phyloP scores from a whole-genome alignment of 75 land plant species.

The Adiantum capillusveneris region DNA sequence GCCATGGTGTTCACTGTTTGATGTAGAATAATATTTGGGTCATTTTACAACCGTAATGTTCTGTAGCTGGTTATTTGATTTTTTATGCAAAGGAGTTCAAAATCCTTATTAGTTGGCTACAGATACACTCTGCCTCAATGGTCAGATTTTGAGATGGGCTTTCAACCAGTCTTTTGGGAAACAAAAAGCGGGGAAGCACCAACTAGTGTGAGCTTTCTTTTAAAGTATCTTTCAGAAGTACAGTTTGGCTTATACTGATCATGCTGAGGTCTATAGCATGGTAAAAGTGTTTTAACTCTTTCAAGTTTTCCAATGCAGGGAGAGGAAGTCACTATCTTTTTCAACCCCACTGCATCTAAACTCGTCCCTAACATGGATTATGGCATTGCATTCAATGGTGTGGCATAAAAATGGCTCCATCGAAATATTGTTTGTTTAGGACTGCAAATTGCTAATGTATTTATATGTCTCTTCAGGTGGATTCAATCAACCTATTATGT shows the following conservation, averaged over 20 bases:
- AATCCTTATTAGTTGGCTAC: constrained; percentile 2
- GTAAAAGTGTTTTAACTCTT: background rate
- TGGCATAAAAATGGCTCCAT: background rate
- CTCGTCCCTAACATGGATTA: constrained; percentile 55
- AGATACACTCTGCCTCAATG: constrained; percentile 65
- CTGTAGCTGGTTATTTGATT: no score
- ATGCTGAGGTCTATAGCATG: background rate
- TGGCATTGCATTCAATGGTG: constrained; percentile 91
- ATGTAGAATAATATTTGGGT: no score
- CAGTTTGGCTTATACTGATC: background rate
- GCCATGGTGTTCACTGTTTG: no score
- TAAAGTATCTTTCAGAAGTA: background rate
- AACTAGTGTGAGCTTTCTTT: constrained; percentile 20
- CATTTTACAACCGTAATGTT: no score
- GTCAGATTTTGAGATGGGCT: constrained; percentile 82
- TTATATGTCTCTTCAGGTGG: constrained; percentile 46
- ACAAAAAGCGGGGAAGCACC: constrained; percentile 75
- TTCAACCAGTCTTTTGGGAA: constrained; percentile 70
- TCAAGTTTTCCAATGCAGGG: constrained; percentile 40
- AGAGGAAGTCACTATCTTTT: constrained; percentile 50
- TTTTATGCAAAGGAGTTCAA: no score
- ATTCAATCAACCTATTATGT: constrained; percentile 95
- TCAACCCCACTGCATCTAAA: constrained; percentile 53
- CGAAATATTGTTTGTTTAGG: background rate
- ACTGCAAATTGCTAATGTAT: background rate